Conservation (phyloP, 2,329 filamentous ascomycete species). For the Chalara sp. region DNA sequence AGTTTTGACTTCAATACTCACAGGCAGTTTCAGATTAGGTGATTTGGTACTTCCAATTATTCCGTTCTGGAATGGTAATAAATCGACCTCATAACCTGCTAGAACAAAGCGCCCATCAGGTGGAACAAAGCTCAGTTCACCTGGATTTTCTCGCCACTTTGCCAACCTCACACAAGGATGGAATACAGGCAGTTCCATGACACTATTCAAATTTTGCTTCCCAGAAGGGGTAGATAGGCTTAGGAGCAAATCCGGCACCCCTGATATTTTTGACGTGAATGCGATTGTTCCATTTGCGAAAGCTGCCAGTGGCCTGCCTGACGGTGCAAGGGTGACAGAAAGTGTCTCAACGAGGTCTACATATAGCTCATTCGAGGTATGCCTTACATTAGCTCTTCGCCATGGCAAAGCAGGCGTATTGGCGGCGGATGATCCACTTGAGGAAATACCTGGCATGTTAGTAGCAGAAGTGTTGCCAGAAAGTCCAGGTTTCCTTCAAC, state of each 20-base stretch:
- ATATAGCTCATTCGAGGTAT: slow-evolving; percentile 96
- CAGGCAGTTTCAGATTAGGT: slow-evolving; percentile 68
- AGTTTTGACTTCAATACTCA: slow-evolving; percentile 75
- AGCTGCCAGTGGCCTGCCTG: slow-evolving; percentile 78
- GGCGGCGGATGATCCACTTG: slow-evolving; percentile 26
- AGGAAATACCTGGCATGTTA: slow-evolving; percentile 27
- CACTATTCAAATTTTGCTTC: slow-evolving; percentile 64
- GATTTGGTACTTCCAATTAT: slow-evolving; percentile 47
- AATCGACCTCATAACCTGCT: slow-evolving; percentile 88
- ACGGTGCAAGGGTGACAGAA: slow-evolving; percentile 81
- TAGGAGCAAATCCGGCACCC: slow-evolving; percentile 83
- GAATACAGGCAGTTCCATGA: slow-evolving; percentile 86
- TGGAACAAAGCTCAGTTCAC: slow-evolving; percentile 91
- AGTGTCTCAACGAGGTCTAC: slow-evolving; percentile 92
- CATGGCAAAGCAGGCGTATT: slow-evolving; percentile 65
- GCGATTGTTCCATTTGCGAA: slow-evolving; percentile 88
- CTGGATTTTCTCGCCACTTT: slow-evolving; percentile 83
- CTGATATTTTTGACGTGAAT: slow-evolving; percentile 92
- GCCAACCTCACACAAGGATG: slow-evolving; percentile 89
- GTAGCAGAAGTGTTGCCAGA: slow-evolving; percentile 19
- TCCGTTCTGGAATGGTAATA: slow-evolving; percentile 64
- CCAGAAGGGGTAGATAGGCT: slow-evolving; percentile 74
- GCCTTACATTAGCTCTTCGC: slow-evolving; percentile 84
- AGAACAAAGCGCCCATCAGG: slow-evolving; percentile 92
- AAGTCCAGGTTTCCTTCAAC: slow-evolving; percentile 23